These are phyloP conservation scores for Serendipita sp. DNA, from an alignment of 768 basidiomycete genomes.

Conservation along the genomic window DNA sequence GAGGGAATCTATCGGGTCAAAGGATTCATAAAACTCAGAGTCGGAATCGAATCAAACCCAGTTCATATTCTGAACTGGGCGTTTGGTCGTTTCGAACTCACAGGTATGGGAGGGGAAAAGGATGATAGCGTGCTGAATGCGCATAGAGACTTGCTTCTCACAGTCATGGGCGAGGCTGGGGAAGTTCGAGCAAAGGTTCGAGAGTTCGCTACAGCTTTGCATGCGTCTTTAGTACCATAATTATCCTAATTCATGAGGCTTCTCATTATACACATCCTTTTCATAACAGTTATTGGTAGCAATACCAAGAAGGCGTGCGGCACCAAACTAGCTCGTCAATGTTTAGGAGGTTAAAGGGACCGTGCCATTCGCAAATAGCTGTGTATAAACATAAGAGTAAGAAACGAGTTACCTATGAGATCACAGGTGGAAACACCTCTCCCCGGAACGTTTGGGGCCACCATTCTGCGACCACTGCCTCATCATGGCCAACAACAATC, in stretches of 20 bases:
- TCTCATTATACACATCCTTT: too few relatives aligned
- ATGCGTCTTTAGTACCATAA: conserved; percentile 21
- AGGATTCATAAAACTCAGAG: conserved; percentile 52
- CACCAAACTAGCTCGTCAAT: too few relatives aligned
- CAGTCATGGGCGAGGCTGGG: conserved; percentile 85
- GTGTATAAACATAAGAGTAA: too few relatives aligned
- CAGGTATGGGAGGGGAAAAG: conserved; percentile 24
- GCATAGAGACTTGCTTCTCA: conserved; percentile 36
- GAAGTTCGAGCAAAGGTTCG: conserved; percentile 48
- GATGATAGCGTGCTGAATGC: conserved; percentile 13
- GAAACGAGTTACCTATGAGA: too few relatives aligned
- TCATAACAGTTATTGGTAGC: too few relatives aligned
- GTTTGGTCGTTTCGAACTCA: conserved; percentile 69
- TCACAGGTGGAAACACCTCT: too few relatives aligned
- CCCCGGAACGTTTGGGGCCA: too few relatives aligned
- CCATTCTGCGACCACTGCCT: too few relatives aligned
- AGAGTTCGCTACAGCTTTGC: conserved; percentile 36
- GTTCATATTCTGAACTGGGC: conserved; percentile 77
- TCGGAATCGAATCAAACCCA: conserved; percentile 15
- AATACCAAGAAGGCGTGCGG: too few relatives aligned
- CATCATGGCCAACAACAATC: too few relatives aligned
- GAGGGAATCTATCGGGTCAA: conserved; percentile 73
- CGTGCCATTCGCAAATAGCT: too few relatives aligned
- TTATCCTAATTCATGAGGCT: not conserved
- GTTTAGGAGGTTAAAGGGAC: too few relatives aligned